Evolutionary conservation across 352 stramenopile species (phyloP).

Genomic region (Phytophthora cactorum): DNA sequence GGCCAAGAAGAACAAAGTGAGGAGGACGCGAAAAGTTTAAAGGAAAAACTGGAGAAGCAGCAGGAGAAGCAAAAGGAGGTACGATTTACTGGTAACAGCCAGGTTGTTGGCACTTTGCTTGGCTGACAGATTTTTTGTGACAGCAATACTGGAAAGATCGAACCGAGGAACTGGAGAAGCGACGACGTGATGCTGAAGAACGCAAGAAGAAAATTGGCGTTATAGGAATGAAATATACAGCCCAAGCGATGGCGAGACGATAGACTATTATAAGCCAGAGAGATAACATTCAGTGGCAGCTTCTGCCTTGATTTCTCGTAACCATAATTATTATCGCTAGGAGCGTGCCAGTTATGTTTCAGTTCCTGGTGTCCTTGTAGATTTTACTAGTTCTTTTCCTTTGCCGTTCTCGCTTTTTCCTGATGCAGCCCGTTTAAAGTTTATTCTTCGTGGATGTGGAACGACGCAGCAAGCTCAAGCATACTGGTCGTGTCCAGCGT

Average conservation of each 20-base stretch:
- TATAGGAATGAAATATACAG: slow-evolving; percentile 79
- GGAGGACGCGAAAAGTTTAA: slow-evolving; percentile 45
- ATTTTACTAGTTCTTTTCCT: too few species aligned
- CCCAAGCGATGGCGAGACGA: slow-evolving; percentile 49
- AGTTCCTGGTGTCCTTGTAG: too few species aligned
- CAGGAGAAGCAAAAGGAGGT: slow-evolving; percentile 72
- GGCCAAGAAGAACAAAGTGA: slow-evolving; percentile 32
- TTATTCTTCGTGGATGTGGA: slow-evolving; percentile 67
- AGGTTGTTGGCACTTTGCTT: not conserved
- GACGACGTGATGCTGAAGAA: slow-evolving; percentile 65
- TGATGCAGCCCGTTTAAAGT: not conserved
- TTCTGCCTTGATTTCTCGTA: not conserved
- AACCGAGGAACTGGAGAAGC: slow-evolving; percentile 64
- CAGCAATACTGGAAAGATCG: slow-evolving; percentile 81
- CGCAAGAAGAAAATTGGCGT: slow-evolving; percentile 78
- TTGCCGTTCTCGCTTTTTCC: not conserved
- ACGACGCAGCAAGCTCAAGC: slow-evolving; percentile 66
- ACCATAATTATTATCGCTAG: slow-evolving; percentile 21
- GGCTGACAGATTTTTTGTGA: not conserved
- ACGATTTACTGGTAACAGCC: not conserved
- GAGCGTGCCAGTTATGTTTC: not conserved
- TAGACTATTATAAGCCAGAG: slow-evolving; percentile 5
- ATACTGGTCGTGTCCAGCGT: slow-evolving; percentile 79
- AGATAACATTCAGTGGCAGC: not conserved
- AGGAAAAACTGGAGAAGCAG: slow-evolving; percentile 62